These are phyloP conservation scores for Cytospora paraplurivora DNA, from an alignment of 2,329 filamentous ascomycete species.

Conservation along the genomic window DNA sequence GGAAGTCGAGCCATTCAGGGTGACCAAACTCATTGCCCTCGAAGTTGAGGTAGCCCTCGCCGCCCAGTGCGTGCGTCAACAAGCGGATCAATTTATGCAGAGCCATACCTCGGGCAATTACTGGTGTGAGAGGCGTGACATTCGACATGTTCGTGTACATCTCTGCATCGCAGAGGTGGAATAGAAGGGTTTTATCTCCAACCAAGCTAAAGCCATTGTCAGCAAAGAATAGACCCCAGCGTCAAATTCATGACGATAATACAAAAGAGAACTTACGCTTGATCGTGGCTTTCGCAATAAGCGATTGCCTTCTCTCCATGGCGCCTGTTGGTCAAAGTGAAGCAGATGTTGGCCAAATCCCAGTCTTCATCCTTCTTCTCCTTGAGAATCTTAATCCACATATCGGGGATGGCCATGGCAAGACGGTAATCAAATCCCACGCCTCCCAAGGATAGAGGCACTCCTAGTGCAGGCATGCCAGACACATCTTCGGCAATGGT, in stretches of 20 bases:
- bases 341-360: slow-evolving; percentile 84
- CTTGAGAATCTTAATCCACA: slow-evolving; percentile 99
- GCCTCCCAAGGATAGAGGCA: slow-evolving; percentile 82
- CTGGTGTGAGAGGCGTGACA: slow-evolving; percentile 78
- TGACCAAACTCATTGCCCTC: slow-evolving; percentile 99
- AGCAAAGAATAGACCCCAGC: slow-evolving; percentile 25
- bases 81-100: slow-evolving; percentile 98
- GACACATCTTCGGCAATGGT: slow-evolving; percentile 97
- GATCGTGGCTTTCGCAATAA: slow-evolving; percentile 95
- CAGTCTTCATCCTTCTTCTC: slow-evolving; percentile 89
- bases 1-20: slow-evolving; percentile 98
- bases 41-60: slow-evolving; percentile 97
- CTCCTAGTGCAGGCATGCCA: slow-evolving; percentile 95
- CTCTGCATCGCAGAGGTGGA: slow-evolving; percentile 97
- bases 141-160: slow-evolving; percentile 98
- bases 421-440: slow-evolving; percentile 97
- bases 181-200: slow-evolving; percentile 94
- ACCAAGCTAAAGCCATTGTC: slow-evolving; percentile 66
- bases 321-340: slow-evolving; percentile 87
- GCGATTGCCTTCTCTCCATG: slow-evolving; percentile 98
- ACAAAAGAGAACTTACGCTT: slow-evolving; percentile 72
- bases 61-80: slow-evolving; percentile 85
- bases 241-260: neutral
- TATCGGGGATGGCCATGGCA: slow-evolving; percentile 95
- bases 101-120: slow-evolving; percentile 87